Evolutionary conservation across 2,329 filamentous ascomycete species (phyloP), one percentile per base, ranked within the genome.

Genomic region (Albifimbria verrucaria): DNA sequence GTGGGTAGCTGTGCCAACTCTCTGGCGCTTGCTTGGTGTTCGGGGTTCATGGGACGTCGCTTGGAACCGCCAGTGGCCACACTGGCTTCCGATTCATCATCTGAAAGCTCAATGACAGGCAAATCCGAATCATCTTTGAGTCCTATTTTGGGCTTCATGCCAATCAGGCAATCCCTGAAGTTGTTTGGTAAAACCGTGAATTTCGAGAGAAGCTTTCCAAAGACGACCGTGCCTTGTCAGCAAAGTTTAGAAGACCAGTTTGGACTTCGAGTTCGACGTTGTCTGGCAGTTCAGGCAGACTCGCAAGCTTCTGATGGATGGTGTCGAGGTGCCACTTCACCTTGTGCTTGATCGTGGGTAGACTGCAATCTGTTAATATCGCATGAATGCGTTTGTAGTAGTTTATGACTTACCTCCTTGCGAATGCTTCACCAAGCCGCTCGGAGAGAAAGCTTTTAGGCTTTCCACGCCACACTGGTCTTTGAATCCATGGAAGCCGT

Each of bases 191-290:
- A 66, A 0, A 65, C 65, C 0, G 78, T 76, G 7, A 83, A 77
- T 62, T 55, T 9, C 68, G 70, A 12, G 69, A 69, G 48, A 81
- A 82, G 1, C 73, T 66, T 4, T 75, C 72, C 39, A 78, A 77
- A 20, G 79, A 73, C 6, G 89, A 69, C 1, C 84, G 73, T 0
- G 73, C 70, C 4, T 78, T 74, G 0, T 74, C 70, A 0, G 81
- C 78, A 55, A 93, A 86, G 0, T 72, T 72, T 12, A 75, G 73
- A 0, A 93, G 65, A 11, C 83, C 81, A 2, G 79, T 78, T 20
- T 79, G 78, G 0, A 95, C 78, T 10, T 85, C 82, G 0, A 85
- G 74, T n/a, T 85, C 79, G 0, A 91, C 81, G 43, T 91, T 89
- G 0, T 74, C 69, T 0, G 88, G 87, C 0, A 89, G 79, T 36